phyloP scores from a whole-genome alignment of 768 basidiomycete genomes.

The Leucogyrophana mollusca region DNA sequence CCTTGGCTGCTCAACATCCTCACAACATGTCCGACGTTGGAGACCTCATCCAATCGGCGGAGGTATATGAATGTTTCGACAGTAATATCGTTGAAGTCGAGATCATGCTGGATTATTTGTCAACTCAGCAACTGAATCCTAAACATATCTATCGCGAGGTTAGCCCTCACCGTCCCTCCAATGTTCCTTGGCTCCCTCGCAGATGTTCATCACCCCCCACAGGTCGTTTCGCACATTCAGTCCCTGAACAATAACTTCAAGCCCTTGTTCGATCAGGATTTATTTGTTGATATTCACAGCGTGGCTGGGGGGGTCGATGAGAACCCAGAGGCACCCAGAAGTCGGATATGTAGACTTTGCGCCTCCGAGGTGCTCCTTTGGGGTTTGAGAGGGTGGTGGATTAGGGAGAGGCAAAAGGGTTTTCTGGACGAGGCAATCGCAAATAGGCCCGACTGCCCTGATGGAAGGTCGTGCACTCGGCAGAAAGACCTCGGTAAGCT shows the following conservation, averaged over 20 bases:
- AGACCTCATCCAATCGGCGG: constrained; percentile 76
- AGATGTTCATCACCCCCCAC: constrained; percentile 7
- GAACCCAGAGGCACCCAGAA: constrained; percentile 56
- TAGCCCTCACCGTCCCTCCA: constrained; percentile 13
- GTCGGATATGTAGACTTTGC: constrained; percentile 66
- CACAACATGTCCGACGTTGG: constrained; percentile 64
- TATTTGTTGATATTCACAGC: constrained; percentile 68
- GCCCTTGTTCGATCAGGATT: constrained; percentile 64
- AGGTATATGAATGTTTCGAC: constrained; percentile 79
- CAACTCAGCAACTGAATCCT: constrained; percentile 58
- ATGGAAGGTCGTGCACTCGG: constrained; percentile 55
- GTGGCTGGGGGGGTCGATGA: constrained; percentile 56
- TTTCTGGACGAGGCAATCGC: constrained; percentile 54
- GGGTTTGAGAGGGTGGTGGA: constrained; percentile 82
- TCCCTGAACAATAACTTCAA: constrained; percentile 62
- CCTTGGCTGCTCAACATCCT: constrained; percentile 60
- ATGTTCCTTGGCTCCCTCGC: not conserved
- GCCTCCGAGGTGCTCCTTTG: constrained; percentile 74
- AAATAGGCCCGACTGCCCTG: constrained; percentile 65
- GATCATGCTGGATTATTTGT: constrained; percentile 79
- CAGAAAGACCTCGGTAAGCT: constrained; percentile 60
- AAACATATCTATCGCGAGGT: constrained; percentile 79
- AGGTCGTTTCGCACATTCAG: constrained; percentile 66
- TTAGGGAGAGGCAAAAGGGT: constrained; percentile 72
- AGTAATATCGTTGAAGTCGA: constrained; percentile 80